Evolutionary conservation across 495 filamentous ascomycete species (phyloP).

Genomic region (Penicillium atrosanguineum): DNA sequence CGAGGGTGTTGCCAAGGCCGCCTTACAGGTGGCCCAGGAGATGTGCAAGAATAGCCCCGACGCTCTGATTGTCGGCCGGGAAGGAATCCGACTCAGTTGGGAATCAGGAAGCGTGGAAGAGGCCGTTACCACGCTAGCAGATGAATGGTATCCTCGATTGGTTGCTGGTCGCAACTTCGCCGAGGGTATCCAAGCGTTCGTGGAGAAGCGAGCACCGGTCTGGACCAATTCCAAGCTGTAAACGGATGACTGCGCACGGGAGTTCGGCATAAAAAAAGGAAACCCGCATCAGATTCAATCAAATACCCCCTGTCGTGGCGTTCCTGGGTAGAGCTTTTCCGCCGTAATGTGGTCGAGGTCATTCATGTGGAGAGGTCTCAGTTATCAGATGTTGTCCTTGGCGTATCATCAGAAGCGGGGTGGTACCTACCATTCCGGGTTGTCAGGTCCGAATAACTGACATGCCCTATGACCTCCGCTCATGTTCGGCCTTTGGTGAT

Average conservation of each 20-base stretch:
- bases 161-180: constrained; percentile 68
- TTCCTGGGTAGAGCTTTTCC: too few species aligned
- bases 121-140: constrained; percentile 55
- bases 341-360: background rate
- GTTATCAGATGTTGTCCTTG: too few species aligned
- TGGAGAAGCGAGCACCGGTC: constrained; percentile 68
- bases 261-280: background rate
- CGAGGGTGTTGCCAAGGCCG: constrained; percentile 29
- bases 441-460: too few species aligned
- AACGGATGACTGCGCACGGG: background rate
- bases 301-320: too few species aligned
- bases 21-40: constrained; percentile 16
- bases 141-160: constrained; percentile 58
- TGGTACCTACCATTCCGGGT: too few species aligned
- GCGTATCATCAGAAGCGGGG: too few species aligned
- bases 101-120: constrained; percentile 63
- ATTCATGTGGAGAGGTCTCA: background rate
- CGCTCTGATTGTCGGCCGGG: constrained; percentile 61
- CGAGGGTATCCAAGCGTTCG: constrained; percentile 77
- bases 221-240: constrained; percentile 76
- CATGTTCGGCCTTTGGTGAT: too few species aligned
- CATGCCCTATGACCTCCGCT: too few species aligned
- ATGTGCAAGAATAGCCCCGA: constrained; percentile 62
- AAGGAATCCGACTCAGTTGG: constrained; percentile 66
- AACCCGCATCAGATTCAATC: too few species aligned